phyloP scores from a whole-genome alignment of 768 basidiomycete genomes.

The Phlegmacium glaucopus region DNA sequence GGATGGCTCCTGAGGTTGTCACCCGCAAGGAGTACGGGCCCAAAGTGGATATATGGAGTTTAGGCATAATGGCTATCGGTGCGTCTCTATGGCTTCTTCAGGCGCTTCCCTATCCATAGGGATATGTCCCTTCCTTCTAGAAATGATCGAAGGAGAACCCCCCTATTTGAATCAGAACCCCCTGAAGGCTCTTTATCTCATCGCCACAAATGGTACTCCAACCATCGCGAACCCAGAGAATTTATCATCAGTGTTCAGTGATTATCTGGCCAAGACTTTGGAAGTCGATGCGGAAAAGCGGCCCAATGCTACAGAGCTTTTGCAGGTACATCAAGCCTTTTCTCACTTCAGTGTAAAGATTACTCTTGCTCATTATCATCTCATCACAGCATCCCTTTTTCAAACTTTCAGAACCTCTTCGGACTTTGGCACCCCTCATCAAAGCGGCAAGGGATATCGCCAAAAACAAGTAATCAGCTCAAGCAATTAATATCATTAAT shows the following conservation, averaged over 20 bases:
- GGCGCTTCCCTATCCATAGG: conserved; percentile 1
- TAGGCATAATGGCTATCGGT: conserved; percentile 97
- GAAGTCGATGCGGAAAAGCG: conserved; percentile 96
- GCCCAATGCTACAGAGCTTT: conserved; percentile 77
- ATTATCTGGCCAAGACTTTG: conserved; percentile 84
- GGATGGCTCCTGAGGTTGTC: conserved; percentile 99
- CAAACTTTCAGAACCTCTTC: conserved; percentile 79
- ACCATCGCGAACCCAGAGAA: conserved; percentile 88
- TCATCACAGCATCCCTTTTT: conserved; percentile 78
- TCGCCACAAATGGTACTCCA: conserved; percentile 97
- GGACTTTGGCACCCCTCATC: conserved; percentile 85
- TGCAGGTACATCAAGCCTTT: conserved; percentile 47
- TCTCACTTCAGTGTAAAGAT: conserved; percentile 4
- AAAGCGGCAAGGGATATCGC: conserved; percentile 89
- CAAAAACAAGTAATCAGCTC: conserved; percentile 45
- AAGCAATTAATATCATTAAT: conserved; percentile 2
- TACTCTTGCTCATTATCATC: conserved; percentile 1
- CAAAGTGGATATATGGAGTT: conserved; percentile 97
- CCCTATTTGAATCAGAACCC: conserved; percentile 97
- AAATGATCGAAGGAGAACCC: conserved; percentile 98
- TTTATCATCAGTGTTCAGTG: conserved; percentile 72
- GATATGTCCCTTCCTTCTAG: conserved; percentile 34
- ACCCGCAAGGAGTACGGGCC: conserved; percentile 97
- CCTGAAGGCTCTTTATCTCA: conserved; percentile 93
- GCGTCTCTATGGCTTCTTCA: conserved; percentile 17